phyloP scores from a whole-genome alignment of 805 yeast genomes.

The Sugiyamaella valdiviana region DNA sequence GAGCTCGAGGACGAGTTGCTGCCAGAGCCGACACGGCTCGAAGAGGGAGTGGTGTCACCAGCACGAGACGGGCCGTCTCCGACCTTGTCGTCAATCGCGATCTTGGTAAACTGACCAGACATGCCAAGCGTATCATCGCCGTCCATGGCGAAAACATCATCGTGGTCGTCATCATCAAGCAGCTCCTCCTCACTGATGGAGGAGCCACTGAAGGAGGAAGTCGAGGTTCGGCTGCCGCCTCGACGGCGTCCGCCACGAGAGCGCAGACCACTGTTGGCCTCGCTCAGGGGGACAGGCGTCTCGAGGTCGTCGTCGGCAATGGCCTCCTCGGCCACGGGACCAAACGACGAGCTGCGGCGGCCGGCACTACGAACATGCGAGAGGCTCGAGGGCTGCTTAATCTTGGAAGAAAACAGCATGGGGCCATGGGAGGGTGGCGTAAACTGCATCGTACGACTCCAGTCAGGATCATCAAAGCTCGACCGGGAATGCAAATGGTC shows the following conservation, averaged over 20 bases:
- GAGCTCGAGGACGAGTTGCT: slow-evolving; percentile 21
- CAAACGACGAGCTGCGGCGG: slow-evolving; percentile 6
- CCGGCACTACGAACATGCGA: slow-evolving; percentile 13
- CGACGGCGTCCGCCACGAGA: slow-evolving; percentile 1
- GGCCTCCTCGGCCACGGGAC: slow-evolving; percentile 12
- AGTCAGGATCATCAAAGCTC: slow-evolving; percentile 10
- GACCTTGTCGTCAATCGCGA: slow-evolving; percentile 1
- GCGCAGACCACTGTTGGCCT: neutral
- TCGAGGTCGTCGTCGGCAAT: slow-evolving; percentile 9
- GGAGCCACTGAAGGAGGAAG: neutral
- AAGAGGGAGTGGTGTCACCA: slow-evolving; percentile 1
- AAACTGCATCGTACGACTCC: slow-evolving; percentile 28
- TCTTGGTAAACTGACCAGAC: slow-evolving; percentile 6
- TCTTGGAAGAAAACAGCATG: slow-evolving; percentile 2
- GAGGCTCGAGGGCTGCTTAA: slow-evolving; percentile 13
- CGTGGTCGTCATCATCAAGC: slow-evolving; percentile 13
- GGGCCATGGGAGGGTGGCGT: slow-evolving; percentile 24
- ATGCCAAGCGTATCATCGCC: slow-evolving; percentile 2
- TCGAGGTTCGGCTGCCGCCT: neutral
- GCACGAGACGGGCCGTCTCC: neutral
- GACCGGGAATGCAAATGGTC: slow-evolving; percentile 2
- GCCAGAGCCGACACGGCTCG: slow-evolving; percentile 9
- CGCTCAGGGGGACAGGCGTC: slow-evolving; percentile 1
- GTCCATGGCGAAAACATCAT: slow-evolving; percentile 25
- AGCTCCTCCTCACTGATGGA: neutral